Percentiles rank a stretch among this genome's conserved stretches.
These are phyloP conservation scores for Xylaria sp. DNA, from an alignment of 495 filamentous ascomycete species.

Conservation along the genomic window DNA sequence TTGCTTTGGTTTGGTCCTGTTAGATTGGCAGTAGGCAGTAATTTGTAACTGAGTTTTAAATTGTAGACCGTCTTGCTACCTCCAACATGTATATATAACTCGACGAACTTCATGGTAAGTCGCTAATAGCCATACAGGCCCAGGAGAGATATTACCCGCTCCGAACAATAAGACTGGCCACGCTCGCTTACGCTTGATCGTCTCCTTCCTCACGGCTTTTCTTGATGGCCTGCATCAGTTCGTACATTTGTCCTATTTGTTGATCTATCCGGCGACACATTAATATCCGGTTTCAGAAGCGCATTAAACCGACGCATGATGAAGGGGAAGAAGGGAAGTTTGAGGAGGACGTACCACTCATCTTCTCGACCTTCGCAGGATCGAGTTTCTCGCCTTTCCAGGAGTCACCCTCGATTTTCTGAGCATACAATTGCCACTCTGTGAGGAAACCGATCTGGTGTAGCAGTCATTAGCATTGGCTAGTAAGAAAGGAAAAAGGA, in stretches of 20 bases:
- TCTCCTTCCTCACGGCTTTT: conserved; percentile 60
- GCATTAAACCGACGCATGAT: neutral
- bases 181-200: conserved; percentile 21
- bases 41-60: neutral
- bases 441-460: conserved; percentile 88
- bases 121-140: neutral
- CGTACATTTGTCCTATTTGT: conserved; percentile 91
- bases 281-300: conserved; percentile 21
- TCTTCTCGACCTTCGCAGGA: conserved; percentile 79
- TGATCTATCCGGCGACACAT: conserved; percentile 65
- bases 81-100: neutral
- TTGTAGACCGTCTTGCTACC: neutral
- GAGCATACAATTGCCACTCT: conserved; percentile 95
- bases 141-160: neutral
- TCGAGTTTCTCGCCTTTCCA: conserved; percentile 86
- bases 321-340: neutral
- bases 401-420: conserved; percentile 82
- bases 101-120: neutral
- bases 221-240: conserved; percentile 86
- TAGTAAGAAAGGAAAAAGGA: neutral
- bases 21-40: neutral
- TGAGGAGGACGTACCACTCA: conserved; percentile 76
- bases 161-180: neutral
- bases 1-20: neutral
- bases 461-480: neutral